A percentile compares a stretch with the other conserved stretches of the same genome.
These are phyloP conservation scores for Babjeviella inositovora DNA, from an alignment of 805 yeast genomes.

Conservation along the genomic window DNA sequence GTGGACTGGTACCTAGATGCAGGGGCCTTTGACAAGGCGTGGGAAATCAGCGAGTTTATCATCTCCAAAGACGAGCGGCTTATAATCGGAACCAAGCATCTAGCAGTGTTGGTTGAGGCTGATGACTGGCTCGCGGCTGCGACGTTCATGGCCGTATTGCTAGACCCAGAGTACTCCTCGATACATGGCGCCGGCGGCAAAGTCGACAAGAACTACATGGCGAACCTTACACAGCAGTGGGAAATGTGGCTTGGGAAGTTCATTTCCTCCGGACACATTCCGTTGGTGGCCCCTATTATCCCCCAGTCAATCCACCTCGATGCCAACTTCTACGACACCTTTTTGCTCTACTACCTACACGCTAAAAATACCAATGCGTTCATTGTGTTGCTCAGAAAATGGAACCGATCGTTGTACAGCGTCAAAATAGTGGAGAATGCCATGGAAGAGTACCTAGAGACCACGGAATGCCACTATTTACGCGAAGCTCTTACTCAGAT, in stretches of 20 bases:
- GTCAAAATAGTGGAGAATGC: conserved; percentile 19
- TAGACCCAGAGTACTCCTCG: too few relatives aligned
- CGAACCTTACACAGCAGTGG: conserved; percentile 34
- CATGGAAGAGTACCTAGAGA: conserved; percentile 28
- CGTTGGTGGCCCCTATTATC: conserved; percentile 29
- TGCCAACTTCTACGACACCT: conserved; percentile 22
- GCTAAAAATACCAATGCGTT: conserved; percentile 17
- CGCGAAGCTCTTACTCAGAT: conserved; percentile 31
- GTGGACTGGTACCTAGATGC: conserved; percentile 55
- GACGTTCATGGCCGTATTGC: conserved; percentile 22
- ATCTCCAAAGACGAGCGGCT: conserved; percentile 32
- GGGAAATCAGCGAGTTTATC: conserved; percentile 56
- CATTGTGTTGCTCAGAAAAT: conserved; percentile 22
- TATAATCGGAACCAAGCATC: conserved; percentile 42
- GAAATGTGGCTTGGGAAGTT: conserved; percentile 41
- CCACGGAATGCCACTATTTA: conserved; percentile 7
- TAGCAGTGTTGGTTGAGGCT: conserved; percentile 20
- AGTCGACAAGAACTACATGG: conserved; percentile 6
- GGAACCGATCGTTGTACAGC: conserved; percentile 47
- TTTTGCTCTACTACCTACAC: conserved; percentile 28
- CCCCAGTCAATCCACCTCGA: conserved; percentile 28
- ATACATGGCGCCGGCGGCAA: conserved; percentile 5
- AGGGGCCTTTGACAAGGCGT: conserved; percentile 47
- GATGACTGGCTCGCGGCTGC: conserved; percentile 44
- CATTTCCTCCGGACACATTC: conserved; percentile 25